Conservation (phyloP, 768 basidiomycete genomes). For the Russula lepida region DNA sequence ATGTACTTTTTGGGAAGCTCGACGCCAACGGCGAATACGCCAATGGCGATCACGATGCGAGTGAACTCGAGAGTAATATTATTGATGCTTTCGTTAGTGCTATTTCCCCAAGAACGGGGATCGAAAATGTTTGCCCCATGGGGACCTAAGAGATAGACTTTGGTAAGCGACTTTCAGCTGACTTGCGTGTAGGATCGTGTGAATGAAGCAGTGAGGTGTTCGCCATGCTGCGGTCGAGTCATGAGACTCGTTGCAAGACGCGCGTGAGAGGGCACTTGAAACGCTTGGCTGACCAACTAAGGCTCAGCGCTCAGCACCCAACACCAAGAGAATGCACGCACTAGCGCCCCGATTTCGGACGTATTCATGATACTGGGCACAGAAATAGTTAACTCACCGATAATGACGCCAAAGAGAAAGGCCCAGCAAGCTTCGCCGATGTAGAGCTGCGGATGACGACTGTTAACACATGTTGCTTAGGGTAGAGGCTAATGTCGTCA, state of each 20-base stretch:
- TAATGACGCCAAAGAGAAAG: slow-evolving; percentile 85
- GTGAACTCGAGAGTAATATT: slow-evolving; percentile 85
- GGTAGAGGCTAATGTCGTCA: background rate
- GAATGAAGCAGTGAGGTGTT: background rate
- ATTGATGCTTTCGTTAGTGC: slow-evolving; percentile 44
- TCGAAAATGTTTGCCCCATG: slow-evolving; percentile 76
- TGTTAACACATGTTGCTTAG: background rate
- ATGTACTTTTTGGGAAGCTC: slow-evolving; percentile 97
- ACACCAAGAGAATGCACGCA: background rate
- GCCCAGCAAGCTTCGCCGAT: slow-evolving; percentile 97
- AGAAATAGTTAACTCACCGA: slow-evolving; percentile 42
- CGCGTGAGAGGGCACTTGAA: background rate
- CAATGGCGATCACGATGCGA: slow-evolving; percentile 88
- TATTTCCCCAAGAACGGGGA: slow-evolving; percentile 64
- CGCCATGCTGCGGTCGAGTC: background rate
- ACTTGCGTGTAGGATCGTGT: background rate
- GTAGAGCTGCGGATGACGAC: slow-evolving; percentile 47
- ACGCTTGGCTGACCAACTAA: background rate
- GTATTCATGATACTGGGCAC: background rate
- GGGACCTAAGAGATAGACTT: slow-evolving; percentile 48
- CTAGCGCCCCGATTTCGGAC: background rate
- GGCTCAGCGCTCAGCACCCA: no score
- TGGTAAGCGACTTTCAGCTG: background rate
- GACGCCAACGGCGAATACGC: slow-evolving; percentile 96
- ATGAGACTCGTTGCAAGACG: background rate